Percentiles rank a stretch among this genome's conserved stretches.
Evolutionary conservation across 2,329 filamentous ascomycete species (phyloP).

Genomic region (Coniochaeta sp.): DNA sequence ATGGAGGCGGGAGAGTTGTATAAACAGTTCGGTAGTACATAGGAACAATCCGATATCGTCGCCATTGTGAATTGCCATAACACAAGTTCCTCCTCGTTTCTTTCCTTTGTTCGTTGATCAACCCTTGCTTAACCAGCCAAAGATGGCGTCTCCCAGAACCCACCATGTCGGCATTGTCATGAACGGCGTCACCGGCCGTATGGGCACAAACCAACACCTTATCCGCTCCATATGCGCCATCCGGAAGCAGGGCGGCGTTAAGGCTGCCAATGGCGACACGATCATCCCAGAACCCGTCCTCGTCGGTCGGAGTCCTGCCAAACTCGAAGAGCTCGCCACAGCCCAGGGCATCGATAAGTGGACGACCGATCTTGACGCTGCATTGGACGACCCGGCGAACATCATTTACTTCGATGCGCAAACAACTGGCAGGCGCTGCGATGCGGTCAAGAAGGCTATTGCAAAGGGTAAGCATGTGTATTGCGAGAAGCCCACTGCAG

Average conservation of each 20-base stretch:
- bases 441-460: constrained; percentile 25
- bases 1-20: too few species aligned
- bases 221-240: constrained; percentile 7
- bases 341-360: constrained; percentile 4
- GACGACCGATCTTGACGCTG: constrained; percentile 4
- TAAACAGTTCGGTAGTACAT: too few species aligned
- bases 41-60: too few species aligned
- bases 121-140: background rate
- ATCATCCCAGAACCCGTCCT: constrained; percentile 6
- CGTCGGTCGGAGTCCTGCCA: constrained; percentile 2
- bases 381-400: constrained; percentile 3
- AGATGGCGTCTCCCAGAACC: background rate
- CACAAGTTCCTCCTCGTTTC: background rate
- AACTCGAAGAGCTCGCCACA: constrained; percentile 3
- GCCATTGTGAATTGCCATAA: too few species aligned
- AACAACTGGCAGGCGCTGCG: constrained; percentile 2
- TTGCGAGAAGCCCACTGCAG: constrained; percentile 6
- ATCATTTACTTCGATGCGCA: constrained; percentile 6
- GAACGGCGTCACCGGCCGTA: constrained; percentile 6
- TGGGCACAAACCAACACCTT: constrained; percentile 6
- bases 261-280: constrained; percentile 1
- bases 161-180: constrained; percentile 6
- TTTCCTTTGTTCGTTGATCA: background rate
- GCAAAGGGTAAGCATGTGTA: constrained; percentile 5
- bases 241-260: constrained; percentile 3